phyloP scores from a whole-genome alignment of 2,329 filamentous ascomycete species.

The Pseudogymnoascus sp. region DNA sequence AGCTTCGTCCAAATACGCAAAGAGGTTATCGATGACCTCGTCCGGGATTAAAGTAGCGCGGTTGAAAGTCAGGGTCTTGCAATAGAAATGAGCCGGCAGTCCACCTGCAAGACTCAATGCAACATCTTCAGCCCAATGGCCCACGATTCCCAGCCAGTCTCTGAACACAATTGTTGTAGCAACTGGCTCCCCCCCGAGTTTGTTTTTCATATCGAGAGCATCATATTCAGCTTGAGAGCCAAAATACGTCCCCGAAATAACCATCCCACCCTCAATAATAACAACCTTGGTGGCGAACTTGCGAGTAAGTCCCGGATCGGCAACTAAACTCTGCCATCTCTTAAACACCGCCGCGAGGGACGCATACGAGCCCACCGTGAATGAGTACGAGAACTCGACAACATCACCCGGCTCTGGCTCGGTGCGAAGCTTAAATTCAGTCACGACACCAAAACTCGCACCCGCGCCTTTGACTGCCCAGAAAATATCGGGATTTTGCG shows the following conservation, averaged over 20 bases:
- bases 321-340: constrained; percentile 50
- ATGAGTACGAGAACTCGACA: constrained; percentile 50
- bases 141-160: constrained; percentile 55
- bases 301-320: constrained; percentile 46
- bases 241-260: constrained; percentile 55
- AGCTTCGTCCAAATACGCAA: constrained; percentile 43
- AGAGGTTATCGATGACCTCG: constrained; percentile 40
- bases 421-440: constrained; percentile 34
- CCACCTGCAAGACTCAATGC: constrained; percentile 28
- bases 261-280: constrained; percentile 43
- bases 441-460: constrained; percentile 31
- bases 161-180: constrained; percentile 41
- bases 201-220: constrained; percentile 40
- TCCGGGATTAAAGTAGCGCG: constrained; percentile 40
- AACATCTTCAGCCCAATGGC: constrained; percentile 42
- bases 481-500: constrained; percentile 25
- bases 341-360: constrained; percentile 44
- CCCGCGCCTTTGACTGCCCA: constrained; percentile 30
- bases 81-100: constrained; percentile 44
- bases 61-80: constrained; percentile 49
- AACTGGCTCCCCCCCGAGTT: constrained; percentile 36
- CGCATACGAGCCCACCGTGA: constrained; percentile 41
- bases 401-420: constrained; percentile 47
- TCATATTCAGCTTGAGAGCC: constrained; percentile 50
- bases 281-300: constrained; percentile 52